Base-by-base conservation (phyloP, 2,329 filamentous ascomycete species). In the Claviceps cyperi region DNA sequence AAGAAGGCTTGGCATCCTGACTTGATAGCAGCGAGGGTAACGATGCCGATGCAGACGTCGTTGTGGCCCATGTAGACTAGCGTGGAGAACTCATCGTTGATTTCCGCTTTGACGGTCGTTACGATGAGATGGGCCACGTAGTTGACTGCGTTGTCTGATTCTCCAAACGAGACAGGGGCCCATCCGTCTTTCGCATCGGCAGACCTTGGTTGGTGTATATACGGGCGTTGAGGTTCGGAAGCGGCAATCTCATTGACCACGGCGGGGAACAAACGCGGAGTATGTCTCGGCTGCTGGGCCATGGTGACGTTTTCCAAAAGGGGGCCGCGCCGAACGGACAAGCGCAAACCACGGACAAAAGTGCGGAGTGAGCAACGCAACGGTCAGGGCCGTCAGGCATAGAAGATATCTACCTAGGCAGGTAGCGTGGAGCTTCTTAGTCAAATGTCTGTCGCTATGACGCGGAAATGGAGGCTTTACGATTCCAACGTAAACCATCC, bases 181-280 rank as follows among this genome's bases (percentile, higher is more conserved):
- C 62, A 67, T 0, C 62, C 64, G 14, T 62, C 55, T 17, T 51
- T 50, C 3, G 55, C 51, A 2, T 55, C 54, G 21, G 48, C 55
- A 1, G 57, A 56, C 43, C 56, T 67, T 5, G 65, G 47, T 11
- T 67, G 46, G 51, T 69, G 71, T 53, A 69, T 65, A 4, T 66
- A 63, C 6, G 67, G 44, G 36, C 68, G 71, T 5, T 47, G 32
- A 1, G 60, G 60, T 2, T 62, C 57, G 1, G 48, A 47, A 5
- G 41, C 28, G 0, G 60, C 58, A 28, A 59, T 50, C 22, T 60
- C 52, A 36, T 61, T 58, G 4, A 62, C 51, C 3, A 62, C 22
- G 2, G 49, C 49, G 8, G 55, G 53, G 2, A 59, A 6, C 3
- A 59, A 49, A 7, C 59, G 58, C 35, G 47, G 52, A 6, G 53